Percentiles rank a stretch among this genome's conserved stretches.
These are phyloP conservation scores for Dendrocalamus sinicus DNA, from an alignment of 176 grass and related monocot genomes.

Conservation along the genomic window DNA sequence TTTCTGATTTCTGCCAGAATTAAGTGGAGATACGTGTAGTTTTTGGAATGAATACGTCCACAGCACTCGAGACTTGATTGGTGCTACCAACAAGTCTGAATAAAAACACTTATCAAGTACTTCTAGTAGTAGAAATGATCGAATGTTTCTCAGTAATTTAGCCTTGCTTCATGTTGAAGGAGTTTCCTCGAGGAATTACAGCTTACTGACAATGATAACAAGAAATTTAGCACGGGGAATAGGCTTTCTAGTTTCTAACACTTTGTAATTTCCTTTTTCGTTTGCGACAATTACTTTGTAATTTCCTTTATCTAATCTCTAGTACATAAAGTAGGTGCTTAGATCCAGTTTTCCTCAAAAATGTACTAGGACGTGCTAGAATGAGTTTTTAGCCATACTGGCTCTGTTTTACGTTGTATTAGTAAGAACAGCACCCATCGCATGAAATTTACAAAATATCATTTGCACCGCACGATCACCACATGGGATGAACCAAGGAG, in stretches of 20 bases:
- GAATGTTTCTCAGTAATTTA: too few species aligned
- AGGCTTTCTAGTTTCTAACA: not conserved
- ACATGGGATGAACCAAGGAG: too few species aligned
- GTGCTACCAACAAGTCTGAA: not conserved
- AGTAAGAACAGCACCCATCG: too few species aligned
- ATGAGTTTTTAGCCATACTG: not conserved
- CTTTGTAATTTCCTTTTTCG: not conserved
- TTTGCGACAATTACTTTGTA: not conserved
- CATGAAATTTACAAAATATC: too few species aligned
- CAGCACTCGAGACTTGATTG: not conserved
- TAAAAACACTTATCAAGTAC: not conserved
- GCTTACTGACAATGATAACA: not conserved
- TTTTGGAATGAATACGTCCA: not conserved
- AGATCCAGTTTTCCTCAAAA: not conserved
- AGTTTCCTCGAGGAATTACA: not conserved
- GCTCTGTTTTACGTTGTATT: too few species aligned
- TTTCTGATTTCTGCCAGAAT: too few species aligned
- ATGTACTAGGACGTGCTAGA: not conserved
- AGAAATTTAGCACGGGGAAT: not conserved
- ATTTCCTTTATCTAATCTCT: too few species aligned
- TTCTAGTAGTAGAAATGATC: too few species aligned
- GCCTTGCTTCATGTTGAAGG: not conserved
- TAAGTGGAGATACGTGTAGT: not conserved
- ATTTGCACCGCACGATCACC: too few species aligned
- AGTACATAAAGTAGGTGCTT: not conserved